Base-by-base conservation (phyloP, 2,329 filamentous ascomycete species). In the Penicillium sp. region DNA sequence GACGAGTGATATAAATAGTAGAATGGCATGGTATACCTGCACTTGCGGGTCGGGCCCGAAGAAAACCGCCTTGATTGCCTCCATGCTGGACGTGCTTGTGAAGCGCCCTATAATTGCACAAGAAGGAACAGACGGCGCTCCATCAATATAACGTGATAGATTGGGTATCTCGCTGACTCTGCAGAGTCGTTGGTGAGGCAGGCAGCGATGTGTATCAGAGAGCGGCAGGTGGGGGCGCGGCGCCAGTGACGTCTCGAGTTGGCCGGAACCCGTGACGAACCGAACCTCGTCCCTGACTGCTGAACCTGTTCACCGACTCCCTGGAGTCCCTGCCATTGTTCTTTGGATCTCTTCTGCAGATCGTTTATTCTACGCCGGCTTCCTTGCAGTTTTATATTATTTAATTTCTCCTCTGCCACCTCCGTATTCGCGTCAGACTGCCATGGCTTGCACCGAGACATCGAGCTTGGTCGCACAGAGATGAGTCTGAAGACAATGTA, bases 41-140 rank as follows among this genome's bases (percentile, higher is more conserved):
- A 88, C 89, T 74, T 95, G 89, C 46, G 94, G 94, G 70, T 96
- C 92, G 38, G 94, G 93, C 75, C 91, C 93, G 74, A 86, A 91
- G 76, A 97, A 93, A 67, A 97, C 85, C 58, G 87, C 81, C 73
- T 86, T 90, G 71, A 97, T 81, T 45, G 89, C 83, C 79, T 97
- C 91, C 94, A 97, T 97, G 68, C 65, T 74, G 46, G 33, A 16
- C 6, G 26, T 35, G 20, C 42, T 11, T 9, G 14, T 18, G n/a
- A n/a, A 42, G 35, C 14, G 24, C 21, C 14, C n/a, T 52, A 52
- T 20, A 20, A 26, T 7, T 52, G 26, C 20, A 28, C 50, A 33
- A 16, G 11, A 16, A 8, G n/a, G 21, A 3, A 16, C 16, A n/a
- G 26, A 5, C 12, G 12, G 12, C 24, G 24, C 11, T 24, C 26